Percentiles rank a stretch among this genome's conserved stretches.
phyloP scores from a whole-genome alignment of 306 rosid species.

The Ceratonia siliqua region DNA sequence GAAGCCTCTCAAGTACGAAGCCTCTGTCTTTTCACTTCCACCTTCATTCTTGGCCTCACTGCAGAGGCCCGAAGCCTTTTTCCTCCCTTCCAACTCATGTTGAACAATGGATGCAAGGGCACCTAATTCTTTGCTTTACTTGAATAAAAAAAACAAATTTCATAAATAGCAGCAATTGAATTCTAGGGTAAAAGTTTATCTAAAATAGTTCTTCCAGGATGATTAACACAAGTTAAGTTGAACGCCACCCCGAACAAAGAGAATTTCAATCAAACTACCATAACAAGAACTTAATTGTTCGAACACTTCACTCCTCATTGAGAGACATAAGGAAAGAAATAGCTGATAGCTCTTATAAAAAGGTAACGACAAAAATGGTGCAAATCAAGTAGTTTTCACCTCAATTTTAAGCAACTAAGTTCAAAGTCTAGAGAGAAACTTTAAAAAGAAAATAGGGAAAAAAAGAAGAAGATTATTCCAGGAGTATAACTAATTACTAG shows the following conservation, averaged over 20 bases:
- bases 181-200: background rate
- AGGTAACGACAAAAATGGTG: slow-evolving; percentile 14
- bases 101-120: slow-evolving; percentile 21
- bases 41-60: no score
- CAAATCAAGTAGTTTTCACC: slow-evolving; percentile 30
- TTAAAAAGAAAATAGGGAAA: background rate
- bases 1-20: no score
- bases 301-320: background rate
- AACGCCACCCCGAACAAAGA: background rate
- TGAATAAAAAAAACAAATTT: background rate
- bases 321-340: slow-evolving; percentile 29
- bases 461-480: no score
- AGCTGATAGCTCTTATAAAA: background rate
- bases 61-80: no score
- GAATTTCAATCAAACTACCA: slow-evolving; percentile 15
- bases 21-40: no score
- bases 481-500: background rate
- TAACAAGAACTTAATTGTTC: slow-evolving; percentile 28
- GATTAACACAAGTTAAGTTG: background rate
- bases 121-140: slow-evolving; percentile 16
- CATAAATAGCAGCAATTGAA: background rate
- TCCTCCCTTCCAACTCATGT: no score
- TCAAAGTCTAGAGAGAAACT: slow-evolving; percentile 11
- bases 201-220: slow-evolving; percentile 19
- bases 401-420: slow-evolving; percentile 30